phyloP scores from a whole-genome alignment of 352 stramenopile genomes.

The Phytophthora foliorum region DNA sequence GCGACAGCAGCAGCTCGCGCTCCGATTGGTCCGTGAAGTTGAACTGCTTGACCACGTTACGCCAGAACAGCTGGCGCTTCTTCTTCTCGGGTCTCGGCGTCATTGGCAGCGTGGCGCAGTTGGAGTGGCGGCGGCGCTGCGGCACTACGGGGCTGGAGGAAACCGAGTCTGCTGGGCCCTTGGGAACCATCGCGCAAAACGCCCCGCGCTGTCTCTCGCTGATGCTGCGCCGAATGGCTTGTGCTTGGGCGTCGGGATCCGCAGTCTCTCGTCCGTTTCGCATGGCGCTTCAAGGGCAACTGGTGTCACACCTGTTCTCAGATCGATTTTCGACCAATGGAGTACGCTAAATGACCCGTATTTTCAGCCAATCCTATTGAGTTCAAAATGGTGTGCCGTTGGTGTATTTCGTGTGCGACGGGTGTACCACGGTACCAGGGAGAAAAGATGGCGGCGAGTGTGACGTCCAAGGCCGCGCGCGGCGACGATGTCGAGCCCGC shows the following conservation, averaged over 20 bases:
- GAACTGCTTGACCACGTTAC: constrained; percentile 82
- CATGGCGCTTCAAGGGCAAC: constrained; percentile 22
- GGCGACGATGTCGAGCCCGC: constrained; percentile 35
- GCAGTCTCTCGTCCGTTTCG: constrained; percentile 7
- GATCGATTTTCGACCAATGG: constrained; percentile 37
- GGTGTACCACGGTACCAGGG: neutral
- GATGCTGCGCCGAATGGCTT: neutral
- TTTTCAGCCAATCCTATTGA: too few species aligned
- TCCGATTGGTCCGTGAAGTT: constrained; percentile 81
- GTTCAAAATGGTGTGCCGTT: constrained; percentile 7
- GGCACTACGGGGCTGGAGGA: neutral
- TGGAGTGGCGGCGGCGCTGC: constrained; percentile 24
- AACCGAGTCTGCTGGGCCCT: constrained; percentile 16
- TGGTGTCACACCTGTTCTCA: neutral
- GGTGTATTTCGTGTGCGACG: constrained; percentile 6
- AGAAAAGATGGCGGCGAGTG: constrained; percentile 42
- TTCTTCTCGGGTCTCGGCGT: constrained; percentile 37
- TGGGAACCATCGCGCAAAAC: constrained; percentile 33
- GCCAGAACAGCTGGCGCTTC: constrained; percentile 78
- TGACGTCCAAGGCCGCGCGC: constrained; percentile 37
- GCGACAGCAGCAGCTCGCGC: constrained; percentile 64
- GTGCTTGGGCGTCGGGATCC: neutral
- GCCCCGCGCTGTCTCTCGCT: constrained; percentile 13
- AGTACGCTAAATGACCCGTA: neutral
- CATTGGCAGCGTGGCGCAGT: constrained; percentile 36